These are phyloP conservation scores for Neolentinus lepideus DNA, from an alignment of 1,284 basidiomycete species.

Conservation along the genomic window DNA sequence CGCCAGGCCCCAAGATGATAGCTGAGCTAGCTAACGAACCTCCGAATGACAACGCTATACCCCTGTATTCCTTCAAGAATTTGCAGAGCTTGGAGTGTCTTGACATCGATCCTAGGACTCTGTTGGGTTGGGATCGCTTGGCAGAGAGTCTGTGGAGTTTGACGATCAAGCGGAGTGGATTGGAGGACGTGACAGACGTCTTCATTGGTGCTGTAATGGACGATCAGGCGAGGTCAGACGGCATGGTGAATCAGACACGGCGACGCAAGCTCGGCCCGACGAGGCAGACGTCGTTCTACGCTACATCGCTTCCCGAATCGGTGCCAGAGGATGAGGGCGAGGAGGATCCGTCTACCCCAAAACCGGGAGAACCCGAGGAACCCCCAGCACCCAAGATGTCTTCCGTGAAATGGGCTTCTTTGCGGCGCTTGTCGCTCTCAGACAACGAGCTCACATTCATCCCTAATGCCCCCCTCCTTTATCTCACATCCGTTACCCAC, in stretches of 20 bases:
- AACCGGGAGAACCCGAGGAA: conserved; percentile 14
- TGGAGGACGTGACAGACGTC: conserved; percentile 80
- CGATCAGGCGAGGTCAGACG: conserved; percentile 60
- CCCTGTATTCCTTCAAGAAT: conserved; percentile 81
- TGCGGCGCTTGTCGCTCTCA: conserved; percentile 73
- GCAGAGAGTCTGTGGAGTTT: conserved; percentile 67
- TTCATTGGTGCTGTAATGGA: conserved; percentile 73
- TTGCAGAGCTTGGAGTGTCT: conserved; percentile 66
- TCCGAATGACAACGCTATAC: conserved; percentile 70
- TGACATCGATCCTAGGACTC: conserved; percentile 76
- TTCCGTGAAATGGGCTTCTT: conserved; percentile 68
- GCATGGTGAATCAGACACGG: conserved; percentile 37
- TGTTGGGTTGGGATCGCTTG: conserved; percentile 84
- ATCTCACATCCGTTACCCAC: conserved; percentile 74
- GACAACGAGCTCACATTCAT: conserved; percentile 84
- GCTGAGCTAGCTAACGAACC: conserved; percentile 66
- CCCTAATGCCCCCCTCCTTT: conserved; percentile 63
- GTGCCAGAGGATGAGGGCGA: conserved; percentile 47
- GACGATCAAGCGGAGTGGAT: conserved; percentile 68
- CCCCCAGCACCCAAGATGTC: conserved; percentile 40
- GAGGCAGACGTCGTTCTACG: conserved; percentile 42
- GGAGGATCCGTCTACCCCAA: conserved; percentile 13
- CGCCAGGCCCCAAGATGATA: conserved; percentile 58
- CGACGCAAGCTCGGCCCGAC: conserved; percentile 35
- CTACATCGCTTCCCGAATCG: conserved; percentile 45